Evolutionary conservation across 140 eudicot genomes (phyloP), one percentile per base, ranked within the genome.

Genomic region (Senecio squalidus): DNA sequence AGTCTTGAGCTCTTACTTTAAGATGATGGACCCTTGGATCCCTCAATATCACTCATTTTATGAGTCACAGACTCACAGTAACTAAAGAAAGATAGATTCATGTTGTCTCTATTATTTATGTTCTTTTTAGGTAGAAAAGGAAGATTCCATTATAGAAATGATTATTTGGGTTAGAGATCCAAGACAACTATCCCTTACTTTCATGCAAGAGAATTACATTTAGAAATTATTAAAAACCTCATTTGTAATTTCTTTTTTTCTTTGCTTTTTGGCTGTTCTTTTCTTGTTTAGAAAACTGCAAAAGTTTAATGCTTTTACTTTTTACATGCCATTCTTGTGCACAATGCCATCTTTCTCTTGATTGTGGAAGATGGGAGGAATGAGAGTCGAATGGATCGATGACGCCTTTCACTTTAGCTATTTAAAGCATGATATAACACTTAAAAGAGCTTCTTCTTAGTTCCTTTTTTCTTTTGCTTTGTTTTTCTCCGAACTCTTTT

Each of bases 1-100:
- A 58, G 51, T 58, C 64, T 58, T 27, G 17, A 46, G 52, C 52
- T 46, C 55, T 60, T 60, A 40, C 55, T 60, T 60, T 49, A 13
- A 60, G 67, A 60, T 60, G 16, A 41, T 60, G 67, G 55, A 60
- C 67, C 55, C 67, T 44, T 27, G 55, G 67, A 27, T 59, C 66
- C 67, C 67, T 60, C 55, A 31, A 60, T 47, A 60, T 41, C 67
- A 43, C 29, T 27, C 40, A 29, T 25, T 60, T 43, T 33, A 60
- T 60, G 27, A 38, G 51, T 58, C 51, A 31, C 44, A 56, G 8
- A 31, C 16, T 30, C 28, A 55, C 25, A 55, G 7, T 25, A 59
- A 26, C 52, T 39, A 43, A 60, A 43, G 40, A 60, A 60, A 43
- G 55, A 43, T 60, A 28, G 24, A 60, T 60, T 60, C 55, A 60